Conservation (phyloP, 257 asterid genomes). For the Ehretia macrophylla region DNA sequence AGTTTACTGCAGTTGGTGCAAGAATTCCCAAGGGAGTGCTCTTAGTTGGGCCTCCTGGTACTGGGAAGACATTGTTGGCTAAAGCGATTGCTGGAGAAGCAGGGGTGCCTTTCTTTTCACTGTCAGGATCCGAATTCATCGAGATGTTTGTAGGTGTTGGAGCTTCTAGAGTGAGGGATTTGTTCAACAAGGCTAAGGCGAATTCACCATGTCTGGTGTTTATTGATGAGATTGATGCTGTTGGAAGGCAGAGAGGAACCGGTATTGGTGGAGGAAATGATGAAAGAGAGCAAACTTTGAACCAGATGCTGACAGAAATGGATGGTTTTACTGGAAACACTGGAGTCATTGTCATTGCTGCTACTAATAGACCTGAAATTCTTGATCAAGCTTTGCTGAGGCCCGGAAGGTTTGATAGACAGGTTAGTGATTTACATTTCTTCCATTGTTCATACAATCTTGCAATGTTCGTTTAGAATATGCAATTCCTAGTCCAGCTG, state of each 20-base stretch:
- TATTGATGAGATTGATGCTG: constrained; percentile 71
- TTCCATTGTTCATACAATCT: neutral
- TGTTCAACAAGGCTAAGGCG: constrained; percentile 52
- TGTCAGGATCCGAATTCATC: constrained; percentile 68
- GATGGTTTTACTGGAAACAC: constrained; percentile 56
- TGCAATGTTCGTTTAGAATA: neutral
- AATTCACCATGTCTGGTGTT: constrained; percentile 59
- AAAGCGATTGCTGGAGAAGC: constrained; percentile 77
- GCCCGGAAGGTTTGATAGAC: constrained; percentile 72
- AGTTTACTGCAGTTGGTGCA: constrained; percentile 62
- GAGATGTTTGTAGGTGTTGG: constrained; percentile 85
- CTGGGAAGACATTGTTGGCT: constrained; percentile 69
- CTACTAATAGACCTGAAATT: constrained; percentile 65
- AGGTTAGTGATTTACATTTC: constrained; percentile 21
- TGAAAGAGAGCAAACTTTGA: constrained; percentile 70
- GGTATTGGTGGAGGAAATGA: constrained; percentile 84
- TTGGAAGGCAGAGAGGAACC: constrained; percentile 69
- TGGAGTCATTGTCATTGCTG: constrained; percentile 63
- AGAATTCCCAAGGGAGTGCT: constrained; percentile 58
- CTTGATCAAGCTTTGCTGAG: constrained; percentile 69
- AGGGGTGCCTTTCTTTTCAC: constrained; percentile 58
- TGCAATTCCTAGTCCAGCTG: no score
- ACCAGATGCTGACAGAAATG: constrained; percentile 66
- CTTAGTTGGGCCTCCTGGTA: constrained; percentile 64
- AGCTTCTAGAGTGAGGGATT: constrained; percentile 70